Evolutionary conservation across 768 basidiomycete genomes (phyloP).

Genomic region (Boletus speciosus): DNA sequence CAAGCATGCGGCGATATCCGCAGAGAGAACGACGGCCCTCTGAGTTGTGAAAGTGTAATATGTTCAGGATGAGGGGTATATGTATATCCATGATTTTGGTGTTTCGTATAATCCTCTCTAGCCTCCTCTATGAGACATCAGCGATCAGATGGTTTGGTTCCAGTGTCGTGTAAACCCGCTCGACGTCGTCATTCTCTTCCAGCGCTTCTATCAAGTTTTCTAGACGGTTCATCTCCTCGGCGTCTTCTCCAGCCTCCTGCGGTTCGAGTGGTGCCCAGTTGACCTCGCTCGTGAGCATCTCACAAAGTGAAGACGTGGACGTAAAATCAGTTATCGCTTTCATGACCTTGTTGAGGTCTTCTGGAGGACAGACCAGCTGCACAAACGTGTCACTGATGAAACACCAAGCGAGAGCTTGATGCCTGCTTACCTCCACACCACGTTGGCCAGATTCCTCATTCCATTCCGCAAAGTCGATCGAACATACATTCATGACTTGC

Average conservation of each 20-base stretch:
- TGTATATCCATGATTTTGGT: not conserved
- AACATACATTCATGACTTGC: constrained; percentile 36
- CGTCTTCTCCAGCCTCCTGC: constrained; percentile 36
- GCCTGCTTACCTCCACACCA: constrained; percentile 32
- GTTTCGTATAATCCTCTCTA: not conserved
- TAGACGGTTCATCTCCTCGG: constrained; percentile 34
- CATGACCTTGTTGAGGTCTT: constrained; percentile 38
- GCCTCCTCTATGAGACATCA: constrained; percentile 16
- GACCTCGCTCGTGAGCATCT: constrained; percentile 48
- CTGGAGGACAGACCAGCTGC: constrained; percentile 47
- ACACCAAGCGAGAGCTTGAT: not conserved
- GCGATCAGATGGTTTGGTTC: constrained; percentile 31
- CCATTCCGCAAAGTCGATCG: constrained; percentile 45
- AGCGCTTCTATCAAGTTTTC: constrained; percentile 47
- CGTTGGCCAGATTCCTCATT: constrained; percentile 31
- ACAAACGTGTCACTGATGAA: not conserved
- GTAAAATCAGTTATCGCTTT: constrained; percentile 28
- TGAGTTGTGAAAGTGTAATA: not conserved
- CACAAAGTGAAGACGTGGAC: constrained; percentile 28
- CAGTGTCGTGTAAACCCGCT: constrained; percentile 56
- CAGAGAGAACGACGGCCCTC: not conserved
- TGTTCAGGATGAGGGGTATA: not conserved
- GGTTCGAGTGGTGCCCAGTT: constrained; percentile 52
- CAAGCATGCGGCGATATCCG: not conserved
- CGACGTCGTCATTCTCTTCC: constrained; percentile 55